Percentiles rank a stretch among this genome's conserved stretches.
Evolutionary conservation across 805 yeast species (phyloP).

Genomic region (Ogataea nonfermentans): DNA sequence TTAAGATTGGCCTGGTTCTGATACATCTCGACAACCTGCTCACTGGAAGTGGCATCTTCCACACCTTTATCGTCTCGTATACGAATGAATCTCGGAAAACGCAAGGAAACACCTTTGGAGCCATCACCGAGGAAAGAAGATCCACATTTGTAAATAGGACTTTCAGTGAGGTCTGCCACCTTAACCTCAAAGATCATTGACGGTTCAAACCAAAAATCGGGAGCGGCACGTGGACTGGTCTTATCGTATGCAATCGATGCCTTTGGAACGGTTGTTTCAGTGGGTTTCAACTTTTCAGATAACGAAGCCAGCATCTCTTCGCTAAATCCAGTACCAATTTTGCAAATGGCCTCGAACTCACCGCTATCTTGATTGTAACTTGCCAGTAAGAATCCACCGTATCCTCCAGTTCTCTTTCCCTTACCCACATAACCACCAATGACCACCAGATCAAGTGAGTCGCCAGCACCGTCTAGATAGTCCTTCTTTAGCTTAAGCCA

Average conservation of each 20-base stretch:
- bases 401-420: conserved; percentile 92
- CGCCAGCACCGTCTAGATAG: conserved; percentile 93
- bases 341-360: conserved; percentile 92
- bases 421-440: conserved; percentile 91
- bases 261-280: conserved; percentile 63
- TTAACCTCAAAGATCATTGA: conserved; percentile 78
- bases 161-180: conserved; percentile 85
- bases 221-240: conserved; percentile 59
- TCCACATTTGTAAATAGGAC: conserved; percentile 90
- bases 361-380: conserved; percentile 89
- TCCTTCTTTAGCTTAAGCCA: conserved; percentile 97
- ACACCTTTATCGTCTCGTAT: conserved; percentile 82
- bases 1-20: conserved; percentile 51
- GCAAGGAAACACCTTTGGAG: conserved; percentile 71
- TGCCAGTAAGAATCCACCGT: conserved; percentile 92
- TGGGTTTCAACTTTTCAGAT: conserved; percentile 59
- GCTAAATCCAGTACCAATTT: conserved; percentile 95
- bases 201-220: conserved; percentile 96
- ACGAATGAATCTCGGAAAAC: conserved; percentile 86
- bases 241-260: conserved; percentile 65
- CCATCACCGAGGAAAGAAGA: conserved; percentile 54
- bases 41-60: conserved; percentile 84
- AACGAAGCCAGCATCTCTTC: conserved; percentile 73
- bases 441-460: conserved; percentile 89
- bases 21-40: conserved; percentile 81